Percentiles rank a stretch among this genome's conserved stretches.
Conservation (phyloP, 1,139 yeast genomes). For the Blastobotrys niveus region DNA sequence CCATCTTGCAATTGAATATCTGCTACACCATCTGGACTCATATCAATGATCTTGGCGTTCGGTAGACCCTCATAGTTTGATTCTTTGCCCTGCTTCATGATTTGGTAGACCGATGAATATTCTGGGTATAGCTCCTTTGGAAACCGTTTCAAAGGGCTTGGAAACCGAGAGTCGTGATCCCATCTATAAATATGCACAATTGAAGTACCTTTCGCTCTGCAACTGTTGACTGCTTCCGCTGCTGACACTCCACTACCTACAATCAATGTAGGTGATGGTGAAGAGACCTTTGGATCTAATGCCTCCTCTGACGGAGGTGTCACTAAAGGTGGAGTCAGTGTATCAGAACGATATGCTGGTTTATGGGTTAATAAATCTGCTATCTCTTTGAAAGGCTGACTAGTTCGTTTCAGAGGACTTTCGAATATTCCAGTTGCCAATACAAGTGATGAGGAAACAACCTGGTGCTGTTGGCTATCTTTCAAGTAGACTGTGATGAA, state of each 20-base stretch:
- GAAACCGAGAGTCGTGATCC: slow-evolving; percentile 18
- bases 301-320: slow-evolving; percentile 19
- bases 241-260: slow-evolving; percentile 37
- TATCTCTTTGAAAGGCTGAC: not conserved
- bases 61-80: slow-evolving; percentile 24
- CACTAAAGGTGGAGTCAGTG: slow-evolving; percentile 19
- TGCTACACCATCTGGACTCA: slow-evolving; percentile 23
- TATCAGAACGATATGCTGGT: slow-evolving; percentile 5
- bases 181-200: slow-evolving; percentile 32
- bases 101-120: slow-evolving; percentile 27
- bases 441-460: slow-evolving; percentile 22
- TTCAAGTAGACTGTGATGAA: slow-evolving; percentile 2
- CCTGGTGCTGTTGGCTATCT: not conserved
- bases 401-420: slow-evolving; percentile 17
- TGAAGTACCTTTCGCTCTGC: slow-evolving; percentile 4
- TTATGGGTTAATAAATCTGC: not conserved
- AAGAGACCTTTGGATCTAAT: not conserved
- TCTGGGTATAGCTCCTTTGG: slow-evolving; percentile 35
- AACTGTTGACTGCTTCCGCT: slow-evolving; percentile 31
- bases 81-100: slow-evolving; percentile 24
- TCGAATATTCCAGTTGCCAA: slow-evolving; percentile 34
- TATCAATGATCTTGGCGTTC: slow-evolving; percentile 25
- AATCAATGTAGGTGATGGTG: slow-evolving; percentile 23
- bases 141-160: slow-evolving; percentile 30
- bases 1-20: slow-evolving; percentile 21